Evolutionary conservation across 1,284 basidiomycete species (phyloP), one percentile per base, ranked within the genome.

Genomic region (Schizophyllum commune): DNA sequence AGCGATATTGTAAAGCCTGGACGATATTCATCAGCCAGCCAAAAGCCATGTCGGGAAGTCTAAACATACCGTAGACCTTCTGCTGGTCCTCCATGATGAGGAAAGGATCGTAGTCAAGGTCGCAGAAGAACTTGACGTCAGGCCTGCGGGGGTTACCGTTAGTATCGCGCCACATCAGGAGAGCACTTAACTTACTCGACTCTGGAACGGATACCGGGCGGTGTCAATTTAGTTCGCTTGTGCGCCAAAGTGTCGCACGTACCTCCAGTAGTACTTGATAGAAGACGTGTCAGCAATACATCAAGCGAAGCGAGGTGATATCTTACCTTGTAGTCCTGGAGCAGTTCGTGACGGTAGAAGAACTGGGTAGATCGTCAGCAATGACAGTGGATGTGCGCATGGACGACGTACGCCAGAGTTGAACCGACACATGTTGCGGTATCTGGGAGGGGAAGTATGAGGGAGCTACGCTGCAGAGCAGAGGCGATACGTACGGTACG

Each of bases 351-450:
- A 62, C 82, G 81, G 75, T 83, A 96, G 80, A 95, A 95, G 80
- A 91, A 93, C 90, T 93, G 64, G 5, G 19, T 33, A 60, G 65
- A 27, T 60, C 39, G 13, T 63, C 27, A 58, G 60, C 53, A 22
- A 32, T 20, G 27, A 21, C 5, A 61, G 22, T 51, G 34, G 58
- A 22, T 11, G 47, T 33, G 15, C n/a, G 39, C 32, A 9, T 64
- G 22, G 19, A 22, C 34, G 27, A 76, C 85, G 72, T 75, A 94
- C 93, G 39, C 94, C 94, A 60, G 92, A 94, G 73, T 97, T 94
- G 78, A 89, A 98, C 20, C 96, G 86, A 71, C 95, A 97, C 94
- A 96, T 92, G 65, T 93, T 92, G 58, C 90, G 86, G 69, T 93
- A 93, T 51, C 86, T 86, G 65, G 60, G 33, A 54, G 58, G 58